A percentile compares a stretch with the other conserved stretches of the same genome.
Conservation (phyloP, 1,284 basidiomycete genomes). For the Leucoagaricus sp. region DNA sequence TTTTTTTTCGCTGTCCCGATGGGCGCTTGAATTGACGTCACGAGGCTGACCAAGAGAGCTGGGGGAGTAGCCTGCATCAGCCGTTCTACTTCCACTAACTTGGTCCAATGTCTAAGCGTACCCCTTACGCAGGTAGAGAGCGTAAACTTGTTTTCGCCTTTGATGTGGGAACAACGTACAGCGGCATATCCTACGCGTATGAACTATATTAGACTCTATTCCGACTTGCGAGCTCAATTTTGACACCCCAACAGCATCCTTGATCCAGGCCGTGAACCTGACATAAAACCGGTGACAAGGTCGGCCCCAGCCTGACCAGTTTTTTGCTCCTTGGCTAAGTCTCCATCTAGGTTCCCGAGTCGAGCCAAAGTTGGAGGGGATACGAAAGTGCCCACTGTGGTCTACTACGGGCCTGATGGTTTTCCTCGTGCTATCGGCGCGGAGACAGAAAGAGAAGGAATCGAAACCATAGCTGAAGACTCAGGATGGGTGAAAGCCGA, state of each 20-base stretch:
- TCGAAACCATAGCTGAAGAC: constrained; percentile 29
- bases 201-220: too few relatives aligned
- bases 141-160: constrained; percentile 16
- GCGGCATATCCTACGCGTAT: constrained; percentile 18
- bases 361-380: constrained; percentile 33
- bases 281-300: constrained; percentile 14
- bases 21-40: too few relatives aligned
- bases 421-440: constrained; percentile 32
- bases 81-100: too few relatives aligned
- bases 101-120: not conserved
- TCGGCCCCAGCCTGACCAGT: not conserved
- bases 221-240: too few relatives aligned
- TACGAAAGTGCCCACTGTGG: constrained; percentile 36
- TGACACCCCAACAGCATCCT: constrained; percentile 13
- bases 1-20: too few relatives aligned
- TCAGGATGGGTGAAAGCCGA: constrained; percentile 32
- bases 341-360: constrained; percentile 30
- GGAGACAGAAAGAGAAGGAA: constrained; percentile 29
- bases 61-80: too few relatives aligned
- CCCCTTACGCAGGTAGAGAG: not conserved
- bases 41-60: too few relatives aligned
- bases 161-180: constrained; percentile 19
- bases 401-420: constrained; percentile 35
- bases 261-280: constrained; percentile 15
- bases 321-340: not conserved